phyloP scores from a whole-genome alignment of 192 early-diverging fungal species.

The Rhizoclosmatium globosum region DNA sequence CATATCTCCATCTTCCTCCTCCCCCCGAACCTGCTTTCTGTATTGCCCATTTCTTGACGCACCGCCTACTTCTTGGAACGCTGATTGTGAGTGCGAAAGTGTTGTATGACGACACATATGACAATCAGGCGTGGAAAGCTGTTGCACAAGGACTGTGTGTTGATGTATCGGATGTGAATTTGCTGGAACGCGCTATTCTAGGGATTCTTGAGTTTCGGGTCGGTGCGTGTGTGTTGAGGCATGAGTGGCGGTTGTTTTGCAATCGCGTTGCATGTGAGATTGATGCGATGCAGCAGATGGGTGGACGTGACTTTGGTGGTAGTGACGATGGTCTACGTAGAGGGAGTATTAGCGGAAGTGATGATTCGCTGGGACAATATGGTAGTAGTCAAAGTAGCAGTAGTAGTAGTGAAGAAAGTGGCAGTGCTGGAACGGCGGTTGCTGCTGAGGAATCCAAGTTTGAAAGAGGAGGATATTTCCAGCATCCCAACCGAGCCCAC shows the following conservation, averaged over 20 bases:
- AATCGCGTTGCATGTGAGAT: background rate
- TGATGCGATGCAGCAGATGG: background rate
- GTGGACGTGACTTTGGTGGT: background rate
- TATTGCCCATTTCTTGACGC: background rate
- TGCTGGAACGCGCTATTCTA: constrained; percentile 11
- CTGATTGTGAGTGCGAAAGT: constrained; percentile 32
- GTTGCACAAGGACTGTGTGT: constrained; percentile 19
- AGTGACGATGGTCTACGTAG: background rate
- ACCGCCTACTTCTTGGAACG: constrained; percentile 11
- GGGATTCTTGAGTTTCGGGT: constrained; percentile 8
- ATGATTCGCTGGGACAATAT: background rate
- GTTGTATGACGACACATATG: constrained; percentile 35
- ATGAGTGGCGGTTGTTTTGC: constrained; percentile 19
- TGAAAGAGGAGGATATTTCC: no score
- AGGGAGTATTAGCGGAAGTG: background rate
- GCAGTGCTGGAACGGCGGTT: background rate
- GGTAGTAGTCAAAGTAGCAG: background rate
- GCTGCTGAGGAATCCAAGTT: no score
- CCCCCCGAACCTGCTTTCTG: background rate
- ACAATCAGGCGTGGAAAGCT: constrained; percentile 24
- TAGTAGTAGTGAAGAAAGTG: background rate
- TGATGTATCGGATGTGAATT: constrained; percentile 28
- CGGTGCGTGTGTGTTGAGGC: constrained; percentile 1
- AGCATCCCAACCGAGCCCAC: no score
- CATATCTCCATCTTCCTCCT: background rate